These are phyloP conservation scores for Puccinia hordei DNA, from an alignment of 1,284 basidiomycete genomes.

Conservation along the genomic window DNA sequence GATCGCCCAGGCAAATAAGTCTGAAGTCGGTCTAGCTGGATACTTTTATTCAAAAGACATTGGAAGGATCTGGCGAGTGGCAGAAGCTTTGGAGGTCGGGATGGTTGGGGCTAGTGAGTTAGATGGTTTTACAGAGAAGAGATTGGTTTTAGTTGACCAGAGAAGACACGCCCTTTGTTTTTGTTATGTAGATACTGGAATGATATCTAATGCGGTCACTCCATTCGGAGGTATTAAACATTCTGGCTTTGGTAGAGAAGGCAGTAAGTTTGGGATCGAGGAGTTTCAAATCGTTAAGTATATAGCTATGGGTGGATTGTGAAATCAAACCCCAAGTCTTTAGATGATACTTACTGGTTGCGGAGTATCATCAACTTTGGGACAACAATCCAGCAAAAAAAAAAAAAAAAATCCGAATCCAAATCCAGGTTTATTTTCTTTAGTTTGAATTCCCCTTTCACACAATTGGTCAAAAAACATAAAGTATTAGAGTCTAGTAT, in stretches of 20 bases:
- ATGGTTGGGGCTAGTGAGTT: slow-evolving; percentile 73
- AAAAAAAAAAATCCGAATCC: no score
- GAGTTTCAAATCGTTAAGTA: slow-evolving; percentile 72
- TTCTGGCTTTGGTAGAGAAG: slow-evolving; percentile 76
- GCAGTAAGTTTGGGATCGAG: slow-evolving; percentile 57
- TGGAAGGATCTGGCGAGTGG: slow-evolving; percentile 90
- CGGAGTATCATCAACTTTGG: no score
- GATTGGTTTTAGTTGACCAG: neutral
- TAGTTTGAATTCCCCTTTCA: no score
- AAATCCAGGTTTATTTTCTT: no score
- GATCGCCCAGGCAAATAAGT: slow-evolving; percentile 78
- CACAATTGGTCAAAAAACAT: no score
- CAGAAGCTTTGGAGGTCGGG: slow-evolving; percentile 92
- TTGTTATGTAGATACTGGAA: slow-evolving; percentile 67
- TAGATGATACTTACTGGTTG: no score
- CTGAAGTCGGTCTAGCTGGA: slow-evolving; percentile 83
- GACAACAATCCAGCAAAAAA: no score
- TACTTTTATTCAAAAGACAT: slow-evolving; percentile 84
- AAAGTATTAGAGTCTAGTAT: no score
- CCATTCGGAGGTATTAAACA: slow-evolving; percentile 93
- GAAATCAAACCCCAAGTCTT: no score
- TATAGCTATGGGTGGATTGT: slow-evolving; percentile 68
- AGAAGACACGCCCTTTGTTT: neutral
- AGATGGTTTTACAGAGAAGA: neutral
- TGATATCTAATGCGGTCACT: slow-evolving; percentile 76